Evolutionary conservation across 116 monocot genomes (phyloP).

Genomic region (Papilionanthe hybrid): DNA sequence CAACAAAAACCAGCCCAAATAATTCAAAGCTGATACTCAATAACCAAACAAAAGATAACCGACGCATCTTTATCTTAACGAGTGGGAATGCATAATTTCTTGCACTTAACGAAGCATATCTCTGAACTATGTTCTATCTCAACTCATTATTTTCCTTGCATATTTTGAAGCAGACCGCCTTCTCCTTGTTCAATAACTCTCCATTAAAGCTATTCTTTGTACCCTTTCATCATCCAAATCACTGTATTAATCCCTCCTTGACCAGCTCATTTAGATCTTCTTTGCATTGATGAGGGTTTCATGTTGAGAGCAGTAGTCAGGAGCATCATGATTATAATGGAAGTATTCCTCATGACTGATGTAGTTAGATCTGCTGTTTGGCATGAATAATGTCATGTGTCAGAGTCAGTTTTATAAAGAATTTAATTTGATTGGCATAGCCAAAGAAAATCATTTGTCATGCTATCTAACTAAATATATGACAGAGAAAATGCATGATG

Average conservation of each 20-base stretch:
- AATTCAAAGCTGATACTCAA: not conserved
- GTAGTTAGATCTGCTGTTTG: not conserved
- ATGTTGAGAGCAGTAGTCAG: not conserved
- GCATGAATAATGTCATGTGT: not conserved
- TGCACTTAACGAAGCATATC: not conserved
- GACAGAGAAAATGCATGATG: not conserved
- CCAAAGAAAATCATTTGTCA: not conserved
- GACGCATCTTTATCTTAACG: not conserved
- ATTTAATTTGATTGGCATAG: not conserved
- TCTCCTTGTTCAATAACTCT: not conserved
- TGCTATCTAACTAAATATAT: not conserved
- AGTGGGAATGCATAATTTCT: not conserved
- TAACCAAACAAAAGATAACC: no score
- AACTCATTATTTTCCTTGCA: not conserved
- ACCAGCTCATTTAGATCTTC: not conserved
- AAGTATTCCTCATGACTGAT: slow-evolving; percentile 3
- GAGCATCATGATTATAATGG: not conserved
- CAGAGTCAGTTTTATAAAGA: not conserved
- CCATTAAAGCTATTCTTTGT: not conserved
- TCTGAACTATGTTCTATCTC: not conserved
- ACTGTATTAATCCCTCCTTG: not conserved
- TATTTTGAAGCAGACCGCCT: not conserved
- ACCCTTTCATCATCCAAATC: not conserved
- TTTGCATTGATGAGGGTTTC: no score
- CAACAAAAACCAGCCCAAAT: not conserved